phyloP scores from a whole-genome alignment of 2,329 filamentous ascomycete species.

The Beauveria varroae region DNA sequence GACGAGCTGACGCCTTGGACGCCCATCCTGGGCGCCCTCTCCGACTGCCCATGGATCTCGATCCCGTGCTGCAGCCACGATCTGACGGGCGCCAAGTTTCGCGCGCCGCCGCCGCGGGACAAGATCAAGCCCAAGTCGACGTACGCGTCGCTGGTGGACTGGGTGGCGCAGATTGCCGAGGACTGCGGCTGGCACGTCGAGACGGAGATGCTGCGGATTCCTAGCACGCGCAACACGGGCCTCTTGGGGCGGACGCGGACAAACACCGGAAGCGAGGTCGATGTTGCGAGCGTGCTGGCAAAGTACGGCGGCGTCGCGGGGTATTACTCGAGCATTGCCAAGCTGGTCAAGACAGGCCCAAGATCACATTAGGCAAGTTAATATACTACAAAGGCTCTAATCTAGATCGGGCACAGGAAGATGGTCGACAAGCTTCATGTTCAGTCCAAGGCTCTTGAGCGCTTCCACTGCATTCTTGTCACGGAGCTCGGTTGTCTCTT shows the following conservation, averaged over 20 bases:
- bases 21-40: conserved; percentile 72
- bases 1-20: conserved; percentile 97
- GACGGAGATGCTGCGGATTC: conserved; percentile 81
- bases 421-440: conserved; percentile 64
- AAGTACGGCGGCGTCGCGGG: conserved; percentile 49
- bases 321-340: conserved; percentile 52
- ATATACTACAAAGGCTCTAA: neutral
- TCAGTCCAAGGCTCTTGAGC: conserved; percentile 56
- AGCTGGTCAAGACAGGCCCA: conserved; percentile 46
- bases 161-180: conserved; percentile 61
- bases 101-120: conserved; percentile 52
- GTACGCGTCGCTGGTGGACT: conserved; percentile 77
- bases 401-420: conserved; percentile 65
- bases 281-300: conserved; percentile 37
- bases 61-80: conserved; percentile 95
- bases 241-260: conserved; percentile 58
- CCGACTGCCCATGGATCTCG: conserved; percentile 73
- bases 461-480: conserved; percentile 59
- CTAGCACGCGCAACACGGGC: conserved; percentile 81
- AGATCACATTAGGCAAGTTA: neutral
- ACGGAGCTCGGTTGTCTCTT: conserved; percentile 59
- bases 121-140: conserved; percentile 53
- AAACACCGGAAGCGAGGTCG: conserved; percentile 22
- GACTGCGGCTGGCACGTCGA: conserved; percentile 72
- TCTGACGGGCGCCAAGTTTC: conserved; percentile 66